Conservation (phyloP, 768 basidiomycete species). For the Mycena indigotica region DNA sequence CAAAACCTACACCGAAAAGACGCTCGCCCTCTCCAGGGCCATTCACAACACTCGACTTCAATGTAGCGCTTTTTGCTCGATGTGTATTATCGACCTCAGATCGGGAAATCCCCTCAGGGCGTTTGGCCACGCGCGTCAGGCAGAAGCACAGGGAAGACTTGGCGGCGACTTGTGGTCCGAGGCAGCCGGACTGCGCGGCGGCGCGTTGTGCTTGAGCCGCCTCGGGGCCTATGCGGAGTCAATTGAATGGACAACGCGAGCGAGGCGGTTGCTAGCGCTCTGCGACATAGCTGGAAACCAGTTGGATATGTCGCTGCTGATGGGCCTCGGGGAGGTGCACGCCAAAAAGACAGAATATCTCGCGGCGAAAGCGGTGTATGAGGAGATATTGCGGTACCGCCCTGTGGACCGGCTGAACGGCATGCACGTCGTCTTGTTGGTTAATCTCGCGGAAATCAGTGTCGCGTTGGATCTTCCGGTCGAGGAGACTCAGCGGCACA, state of each 20-base stretch:
- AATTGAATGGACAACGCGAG: neutral
- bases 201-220: neutral
- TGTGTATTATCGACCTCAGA: neutral
- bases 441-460: neutral
- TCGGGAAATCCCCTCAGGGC: neutral
- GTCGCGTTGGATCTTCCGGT: neutral
- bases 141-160: neutral
- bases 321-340: neutral
- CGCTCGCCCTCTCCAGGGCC: neutral
- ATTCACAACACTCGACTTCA: neutral
- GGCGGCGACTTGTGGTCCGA: neutral
- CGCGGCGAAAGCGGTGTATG: neutral
- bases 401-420: neutral
- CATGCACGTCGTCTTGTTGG: neutral
- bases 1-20: neutral
- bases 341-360: neutral
- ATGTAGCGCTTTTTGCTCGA: neutral
- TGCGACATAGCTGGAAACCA: neutral
- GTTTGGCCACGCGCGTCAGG: neutral
- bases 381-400: neutral
- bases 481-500: neutral
- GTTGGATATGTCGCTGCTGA: neutral
- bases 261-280: neutral
- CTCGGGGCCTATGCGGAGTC: neutral
- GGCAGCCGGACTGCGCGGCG: neutral